Percentiles rank a stretch among this genome's conserved stretches.
phyloP scores from a whole-genome alignment of 257 asterid species.

The Solanum appendiculatum region DNA sequence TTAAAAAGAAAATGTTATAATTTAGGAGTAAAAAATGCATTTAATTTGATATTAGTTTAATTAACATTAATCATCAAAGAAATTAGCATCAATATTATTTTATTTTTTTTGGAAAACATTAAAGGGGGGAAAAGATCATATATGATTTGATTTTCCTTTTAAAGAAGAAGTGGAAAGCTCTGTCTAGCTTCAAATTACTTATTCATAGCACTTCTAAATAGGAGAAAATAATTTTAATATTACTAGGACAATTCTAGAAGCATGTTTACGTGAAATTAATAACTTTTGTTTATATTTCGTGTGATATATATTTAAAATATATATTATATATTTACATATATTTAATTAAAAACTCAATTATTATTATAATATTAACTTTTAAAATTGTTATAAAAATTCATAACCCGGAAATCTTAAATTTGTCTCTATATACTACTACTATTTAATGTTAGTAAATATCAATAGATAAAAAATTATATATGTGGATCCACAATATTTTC shows the following conservation, averaged over 20 bases:
- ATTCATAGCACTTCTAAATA: not conserved
- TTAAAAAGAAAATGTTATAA: too few relatives aligned
- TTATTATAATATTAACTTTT: too few relatives aligned
- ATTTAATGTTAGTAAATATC: too few relatives aligned
- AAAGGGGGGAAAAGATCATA: not conserved
- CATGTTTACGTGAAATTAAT: not conserved
- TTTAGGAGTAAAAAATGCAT: not conserved
- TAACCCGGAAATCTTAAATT: not conserved
- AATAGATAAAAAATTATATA: not conserved
- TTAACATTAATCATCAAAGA: not conserved
- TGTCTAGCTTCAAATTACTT: not conserved
- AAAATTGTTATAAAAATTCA: not conserved
- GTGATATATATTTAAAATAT: too few relatives aligned
- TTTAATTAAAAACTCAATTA: too few relatives aligned
- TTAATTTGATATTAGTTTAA: not conserved
- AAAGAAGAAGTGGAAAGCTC: not conserved
- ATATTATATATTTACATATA: too few relatives aligned
- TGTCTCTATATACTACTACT: too few relatives aligned
- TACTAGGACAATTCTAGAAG: not conserved
- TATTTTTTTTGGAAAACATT: not conserved
- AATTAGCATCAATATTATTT: not conserved
- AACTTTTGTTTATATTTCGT: not conserved
- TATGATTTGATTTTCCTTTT: not conserved
- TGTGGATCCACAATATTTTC: not conserved
- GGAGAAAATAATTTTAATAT: not conserved